Percentiles rank a stretch among this genome's conserved stretches.
These are phyloP conservation scores for Symbiotaphrina buchneri DNA, from an alignment of 495 filamentous ascomycete species.

Conservation along the genomic window DNA sequence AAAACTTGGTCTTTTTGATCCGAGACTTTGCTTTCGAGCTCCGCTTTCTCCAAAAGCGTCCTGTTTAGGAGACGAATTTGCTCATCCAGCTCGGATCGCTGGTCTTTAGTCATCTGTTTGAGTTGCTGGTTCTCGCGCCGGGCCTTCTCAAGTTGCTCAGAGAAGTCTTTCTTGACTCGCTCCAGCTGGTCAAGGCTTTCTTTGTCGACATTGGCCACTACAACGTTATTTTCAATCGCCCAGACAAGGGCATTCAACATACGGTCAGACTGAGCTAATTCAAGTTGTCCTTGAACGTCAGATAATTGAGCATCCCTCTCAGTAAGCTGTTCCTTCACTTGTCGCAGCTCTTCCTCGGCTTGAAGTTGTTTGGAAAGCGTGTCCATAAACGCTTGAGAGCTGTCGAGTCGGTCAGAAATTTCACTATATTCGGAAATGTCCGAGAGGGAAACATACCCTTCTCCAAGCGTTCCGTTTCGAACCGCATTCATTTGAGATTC, in stretches of 20 bases:
- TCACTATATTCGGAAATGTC: constrained; percentile 3
- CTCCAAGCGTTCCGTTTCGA: constrained; percentile 9
- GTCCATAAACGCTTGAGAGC: constrained; percentile 13
- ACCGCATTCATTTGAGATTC: constrained; percentile 13
- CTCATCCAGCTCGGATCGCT: constrained; percentile 15
- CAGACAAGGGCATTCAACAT: constrained; percentile 5
- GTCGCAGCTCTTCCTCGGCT: constrained; percentile 9
- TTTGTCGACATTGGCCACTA: constrained; percentile 21
- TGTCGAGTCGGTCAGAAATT: constrained; percentile 9
- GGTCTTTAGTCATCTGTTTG: constrained; percentile 8
- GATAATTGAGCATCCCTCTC: constrained; percentile 12
- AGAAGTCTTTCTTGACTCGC: constrained; percentile 22
- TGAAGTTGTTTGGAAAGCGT: constrained; percentile 11
- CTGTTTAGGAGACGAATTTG: constrained; percentile 16
- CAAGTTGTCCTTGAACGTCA: constrained; percentile 9
- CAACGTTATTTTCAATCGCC: constrained; percentile 6
- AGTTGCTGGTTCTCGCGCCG: constrained; percentile 19
- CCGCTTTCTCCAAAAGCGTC: constrained; percentile 15
- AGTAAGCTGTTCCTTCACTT: constrained; percentile 8
- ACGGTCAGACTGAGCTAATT: constrained; percentile 14
- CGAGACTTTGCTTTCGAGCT: constrained; percentile 10
- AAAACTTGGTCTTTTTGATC: constrained; percentile 13
- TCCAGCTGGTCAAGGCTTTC: constrained; percentile 25
- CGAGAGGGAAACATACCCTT: constrained; percentile 10
- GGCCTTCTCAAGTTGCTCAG: constrained; percentile 20